These are phyloP conservation scores for Podospora didyma DNA, from an alignment of 495 filamentous ascomycete species.

Conservation along the genomic window DNA sequence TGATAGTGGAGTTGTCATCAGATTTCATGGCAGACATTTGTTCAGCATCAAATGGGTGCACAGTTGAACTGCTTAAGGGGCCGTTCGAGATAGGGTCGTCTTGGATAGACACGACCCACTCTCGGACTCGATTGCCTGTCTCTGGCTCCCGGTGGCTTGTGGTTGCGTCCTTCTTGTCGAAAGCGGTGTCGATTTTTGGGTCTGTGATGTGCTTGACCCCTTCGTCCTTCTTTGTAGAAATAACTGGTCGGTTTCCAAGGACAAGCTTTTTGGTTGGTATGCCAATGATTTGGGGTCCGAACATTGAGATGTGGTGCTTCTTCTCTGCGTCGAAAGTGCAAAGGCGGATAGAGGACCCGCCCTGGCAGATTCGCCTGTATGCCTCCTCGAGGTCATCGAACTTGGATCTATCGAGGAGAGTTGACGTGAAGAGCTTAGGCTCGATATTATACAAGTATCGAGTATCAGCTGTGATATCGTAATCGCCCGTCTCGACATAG, in stretches of 20 bases:
- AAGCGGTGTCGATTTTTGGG: not conserved
- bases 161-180: not conserved
- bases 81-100: not conserved
- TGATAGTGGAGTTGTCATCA: no score
- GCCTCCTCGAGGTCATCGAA: not conserved
- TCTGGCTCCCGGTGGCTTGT: not conserved
- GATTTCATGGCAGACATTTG: no score
- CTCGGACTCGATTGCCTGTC: not conserved
- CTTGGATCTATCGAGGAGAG: constrained; percentile 5
- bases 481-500: constrained; percentile 5
- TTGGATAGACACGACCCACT: constrained; percentile 3
- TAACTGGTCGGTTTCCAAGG: not conserved
- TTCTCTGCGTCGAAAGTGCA: constrained; percentile 11
- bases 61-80: no score
- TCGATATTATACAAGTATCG: constrained; percentile 31
- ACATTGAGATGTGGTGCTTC: not conserved
- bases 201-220: no score
- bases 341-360: constrained; percentile 17
- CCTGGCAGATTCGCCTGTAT: constrained; percentile 16
- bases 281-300: constrained; percentile 7
- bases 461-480: constrained; percentile 11
- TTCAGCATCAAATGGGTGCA: no score
- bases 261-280: not conserved
- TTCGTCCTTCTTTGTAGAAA: not conserved
- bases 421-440: constrained; percentile 11